phyloP scores from a whole-genome alignment of 2,329 filamentous ascomycete species.

The Colletotrichum sp. region DNA sequence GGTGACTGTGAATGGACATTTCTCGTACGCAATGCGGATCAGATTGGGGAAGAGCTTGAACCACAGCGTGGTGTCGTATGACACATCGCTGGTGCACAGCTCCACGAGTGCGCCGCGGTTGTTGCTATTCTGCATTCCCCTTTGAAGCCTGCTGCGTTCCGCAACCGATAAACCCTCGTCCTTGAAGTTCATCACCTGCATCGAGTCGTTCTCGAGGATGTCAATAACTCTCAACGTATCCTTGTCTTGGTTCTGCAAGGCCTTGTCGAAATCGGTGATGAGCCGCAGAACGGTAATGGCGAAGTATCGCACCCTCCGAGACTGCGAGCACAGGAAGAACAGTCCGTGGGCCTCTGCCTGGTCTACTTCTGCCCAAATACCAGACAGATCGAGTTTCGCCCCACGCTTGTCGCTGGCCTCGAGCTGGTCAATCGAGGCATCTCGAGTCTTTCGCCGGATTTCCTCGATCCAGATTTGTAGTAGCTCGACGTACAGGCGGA shows the following conservation, averaged over 20 bases:
- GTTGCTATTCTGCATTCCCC: slow-evolving; percentile 85
- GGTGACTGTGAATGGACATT: slow-evolving; percentile 89
- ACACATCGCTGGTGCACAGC: slow-evolving; percentile 92
- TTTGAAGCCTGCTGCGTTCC: slow-evolving; percentile 88
- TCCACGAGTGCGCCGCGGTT: slow-evolving; percentile 88
- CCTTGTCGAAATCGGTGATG: slow-evolving; percentile 91
- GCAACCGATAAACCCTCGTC: slow-evolving; percentile 90
- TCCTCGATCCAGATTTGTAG: slow-evolving; percentile 98
- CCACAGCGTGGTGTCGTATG: slow-evolving; percentile 95
- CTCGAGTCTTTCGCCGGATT: slow-evolving; percentile 83
- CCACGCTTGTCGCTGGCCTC: slow-evolving; percentile 76
- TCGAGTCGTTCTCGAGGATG: slow-evolving; percentile 88
- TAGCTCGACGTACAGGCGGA: slow-evolving; percentile 91
- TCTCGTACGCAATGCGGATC: slow-evolving; percentile 87
- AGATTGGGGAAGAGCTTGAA: slow-evolving; percentile 98
- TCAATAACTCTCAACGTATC: slow-evolving; percentile 81
- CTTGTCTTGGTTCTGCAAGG: slow-evolving; percentile 70
- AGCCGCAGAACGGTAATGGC: slow-evolving; percentile 91
- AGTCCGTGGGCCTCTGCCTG: slow-evolving; percentile 96
- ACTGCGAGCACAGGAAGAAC: slow-evolving; percentile 97
- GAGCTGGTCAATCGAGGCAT: slow-evolving; percentile 67
- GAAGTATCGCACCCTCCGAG: slow-evolving; percentile 84
- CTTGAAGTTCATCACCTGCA: slow-evolving; percentile 88
- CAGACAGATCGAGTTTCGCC: slow-evolving; percentile 82
- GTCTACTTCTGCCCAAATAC: slow-evolving; percentile 91